Percentiles rank a stretch among this genome's conserved stretches.
Evolutionary conservation across 2,329 filamentous ascomycete species (phyloP).

Genomic region (Microdochium paspali): DNA sequence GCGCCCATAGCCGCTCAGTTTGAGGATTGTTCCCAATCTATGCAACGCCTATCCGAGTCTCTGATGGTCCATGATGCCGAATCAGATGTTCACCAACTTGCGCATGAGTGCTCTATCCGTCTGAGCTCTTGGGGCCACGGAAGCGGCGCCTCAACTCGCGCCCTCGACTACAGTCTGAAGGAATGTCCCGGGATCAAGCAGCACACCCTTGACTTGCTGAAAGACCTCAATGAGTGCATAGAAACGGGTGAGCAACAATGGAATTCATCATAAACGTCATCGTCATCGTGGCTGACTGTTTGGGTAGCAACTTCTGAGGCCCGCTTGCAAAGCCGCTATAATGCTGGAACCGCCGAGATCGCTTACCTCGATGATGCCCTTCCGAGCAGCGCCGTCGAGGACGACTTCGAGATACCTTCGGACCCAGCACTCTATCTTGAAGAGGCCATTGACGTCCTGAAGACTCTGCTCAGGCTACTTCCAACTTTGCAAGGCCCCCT

Average conservation of each 20-base stretch:
- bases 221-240: constrained; percentile 3
- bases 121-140: constrained; percentile 9
- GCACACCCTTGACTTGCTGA: constrained; percentile 3
- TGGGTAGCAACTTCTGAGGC: neutral
- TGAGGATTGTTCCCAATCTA: constrained; percentile 6
- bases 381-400: neutral
- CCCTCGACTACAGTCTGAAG: constrained; percentile 7
- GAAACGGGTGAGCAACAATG: constrained; percentile 1
- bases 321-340: neutral
- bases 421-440: constrained; percentile 1
- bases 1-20: constrained; percentile 8
- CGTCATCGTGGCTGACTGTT: neutral
- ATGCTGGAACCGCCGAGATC: neutral
- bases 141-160: constrained; percentile 7
- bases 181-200: constrained; percentile 1
- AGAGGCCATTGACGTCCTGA: constrained; percentile 4
- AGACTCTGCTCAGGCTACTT: constrained; percentile 2
- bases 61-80: constrained; percentile 3
- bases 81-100: constrained; percentile 1
- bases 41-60: constrained; percentile 2
- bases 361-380: neutral
- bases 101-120: constrained; percentile 1
- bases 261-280: neutral
- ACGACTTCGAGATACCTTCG: constrained; percentile 2
- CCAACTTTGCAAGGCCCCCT: constrained; percentile 1